Evolutionary conservation across 495 filamentous ascomycete species (phyloP).

Genomic region (Jackrogersella minutella): DNA sequence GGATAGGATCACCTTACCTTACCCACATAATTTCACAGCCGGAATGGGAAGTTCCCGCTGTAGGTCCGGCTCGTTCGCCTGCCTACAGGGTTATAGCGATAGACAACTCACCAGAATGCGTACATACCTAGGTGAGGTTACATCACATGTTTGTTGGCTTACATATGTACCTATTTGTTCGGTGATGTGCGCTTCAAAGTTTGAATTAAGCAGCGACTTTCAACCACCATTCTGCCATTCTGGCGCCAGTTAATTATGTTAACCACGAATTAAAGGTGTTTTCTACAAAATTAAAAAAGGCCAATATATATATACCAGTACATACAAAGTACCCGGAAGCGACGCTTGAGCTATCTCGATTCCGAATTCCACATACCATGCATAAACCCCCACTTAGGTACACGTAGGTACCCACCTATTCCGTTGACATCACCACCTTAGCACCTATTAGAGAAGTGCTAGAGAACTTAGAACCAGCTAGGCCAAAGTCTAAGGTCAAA

Average conservation of each 20-base stretch:
- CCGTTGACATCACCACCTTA: conserved; percentile 37
- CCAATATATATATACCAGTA: neutral
- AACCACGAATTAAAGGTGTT: too few species aligned
- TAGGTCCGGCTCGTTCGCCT: conserved; percentile 1
- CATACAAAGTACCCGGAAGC: neutral
- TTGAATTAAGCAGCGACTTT: too few species aligned
- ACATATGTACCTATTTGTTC: neutral
- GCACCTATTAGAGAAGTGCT: conserved; percentile 4
- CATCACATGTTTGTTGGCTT: conserved; percentile 1
- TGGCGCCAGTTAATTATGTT: too few species aligned
- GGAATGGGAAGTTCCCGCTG: neutral
- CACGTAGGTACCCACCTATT: conserved; percentile 26
- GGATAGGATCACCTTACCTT: neutral
- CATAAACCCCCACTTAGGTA: conserved; percentile 19
- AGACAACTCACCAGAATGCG: too few species aligned
- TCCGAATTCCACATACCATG: conserved; percentile 8
- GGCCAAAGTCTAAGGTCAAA: neutral
- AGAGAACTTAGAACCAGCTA: conserved; percentile 11
- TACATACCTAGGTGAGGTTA: conserved; percentile 3
- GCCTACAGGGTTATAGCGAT: too few species aligned
- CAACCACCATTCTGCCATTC: too few species aligned
- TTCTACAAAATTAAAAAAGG: neutral
- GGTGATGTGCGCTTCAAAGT: too few species aligned
- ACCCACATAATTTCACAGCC: conserved; percentile 1
- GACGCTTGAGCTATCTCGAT: conserved; percentile 17